These are phyloP conservation scores for Physaria fendleri DNA, from an alignment of 345 rosid species.

Conservation along the genomic window DNA sequence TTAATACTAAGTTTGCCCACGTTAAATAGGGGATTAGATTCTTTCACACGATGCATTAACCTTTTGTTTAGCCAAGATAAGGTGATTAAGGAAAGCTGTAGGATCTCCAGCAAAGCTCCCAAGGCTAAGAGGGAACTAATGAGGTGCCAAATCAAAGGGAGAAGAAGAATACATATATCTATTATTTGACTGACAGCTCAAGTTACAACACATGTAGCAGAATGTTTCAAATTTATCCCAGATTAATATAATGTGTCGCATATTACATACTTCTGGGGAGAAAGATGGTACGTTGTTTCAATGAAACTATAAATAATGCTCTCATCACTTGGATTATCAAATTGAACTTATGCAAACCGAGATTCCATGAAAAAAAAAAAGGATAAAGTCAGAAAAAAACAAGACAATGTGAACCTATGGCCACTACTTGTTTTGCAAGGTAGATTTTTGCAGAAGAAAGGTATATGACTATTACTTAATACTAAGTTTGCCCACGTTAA, in stretches of 20 bases:
- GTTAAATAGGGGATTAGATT: not conserved
- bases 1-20: not conserved
- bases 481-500: not conserved
- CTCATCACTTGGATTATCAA: not conserved
- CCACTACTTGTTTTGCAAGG: not conserved
- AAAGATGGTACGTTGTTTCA: not conserved
- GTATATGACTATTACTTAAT: not conserved
- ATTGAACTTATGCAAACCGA: not conserved
- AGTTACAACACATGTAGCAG: not conserved
- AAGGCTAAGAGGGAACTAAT: not conserved
- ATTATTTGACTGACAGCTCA: not conserved
- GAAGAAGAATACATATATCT: not conserved
- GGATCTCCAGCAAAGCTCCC: not conserved
- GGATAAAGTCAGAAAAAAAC: conserved; percentile 38
- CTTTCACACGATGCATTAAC: not conserved
- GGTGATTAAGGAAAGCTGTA: not conserved
- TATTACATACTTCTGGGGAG: not conserved
- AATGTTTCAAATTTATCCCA: not conserved
- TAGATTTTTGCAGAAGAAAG: not conserved
- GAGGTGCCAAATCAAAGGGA: not conserved
- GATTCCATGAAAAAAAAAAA: not conserved
- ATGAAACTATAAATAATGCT: conserved; percentile 1
- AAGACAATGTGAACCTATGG: conserved; percentile 10
- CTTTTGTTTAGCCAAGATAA: not conserved
- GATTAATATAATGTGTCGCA: not conserved